Conservation (phyloP, 2,329 filamentous ascomycete genomes). For the Pseudogymnoascus sp. region DNA sequence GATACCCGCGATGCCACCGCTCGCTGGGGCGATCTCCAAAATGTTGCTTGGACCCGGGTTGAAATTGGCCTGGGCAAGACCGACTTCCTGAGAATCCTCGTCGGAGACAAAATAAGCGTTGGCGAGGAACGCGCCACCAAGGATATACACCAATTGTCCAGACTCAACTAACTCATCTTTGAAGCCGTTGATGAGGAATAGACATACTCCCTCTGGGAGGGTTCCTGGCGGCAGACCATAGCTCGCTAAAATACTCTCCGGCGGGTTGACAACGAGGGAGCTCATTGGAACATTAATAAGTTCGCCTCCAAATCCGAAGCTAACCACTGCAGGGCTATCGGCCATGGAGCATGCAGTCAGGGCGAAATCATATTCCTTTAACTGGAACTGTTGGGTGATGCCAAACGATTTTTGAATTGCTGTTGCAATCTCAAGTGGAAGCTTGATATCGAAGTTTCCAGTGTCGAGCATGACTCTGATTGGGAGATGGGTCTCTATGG, state of each 20-base stretch:
- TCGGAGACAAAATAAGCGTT: constrained; percentile 53
- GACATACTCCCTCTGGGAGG: background rate
- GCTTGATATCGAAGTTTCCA: constrained; percentile 59
- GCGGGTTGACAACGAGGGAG: constrained; percentile 46
- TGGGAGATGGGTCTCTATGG: constrained; percentile 44
- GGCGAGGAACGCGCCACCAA: constrained; percentile 51
- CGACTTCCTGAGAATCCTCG: constrained; percentile 42
- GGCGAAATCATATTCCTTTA: constrained; percentile 45
- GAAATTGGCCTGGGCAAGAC: constrained; percentile 45
- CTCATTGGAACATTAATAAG: constrained; percentile 49
- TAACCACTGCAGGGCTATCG: constrained; percentile 35
- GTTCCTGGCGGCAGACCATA: background rate
- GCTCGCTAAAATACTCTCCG: background rate
- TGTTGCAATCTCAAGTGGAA: constrained; percentile 48
- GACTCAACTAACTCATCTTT: background rate
- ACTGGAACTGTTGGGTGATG: constrained; percentile 34
- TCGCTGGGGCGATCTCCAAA: background rate
- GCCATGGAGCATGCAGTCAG: constrained; percentile 53
- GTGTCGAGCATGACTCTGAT: constrained; percentile 58
- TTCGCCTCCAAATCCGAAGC: constrained; percentile 48
- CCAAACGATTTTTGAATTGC: constrained; percentile 51
- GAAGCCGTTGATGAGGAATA: background rate
- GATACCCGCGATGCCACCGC: background rate
- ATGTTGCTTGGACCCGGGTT: constrained; percentile 25
- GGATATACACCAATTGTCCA: constrained; percentile 14